Evolutionary conservation across 805 yeast genomes (phyloP).

Genomic region (Wickerhamomyces subpelliculosus): DNA sequence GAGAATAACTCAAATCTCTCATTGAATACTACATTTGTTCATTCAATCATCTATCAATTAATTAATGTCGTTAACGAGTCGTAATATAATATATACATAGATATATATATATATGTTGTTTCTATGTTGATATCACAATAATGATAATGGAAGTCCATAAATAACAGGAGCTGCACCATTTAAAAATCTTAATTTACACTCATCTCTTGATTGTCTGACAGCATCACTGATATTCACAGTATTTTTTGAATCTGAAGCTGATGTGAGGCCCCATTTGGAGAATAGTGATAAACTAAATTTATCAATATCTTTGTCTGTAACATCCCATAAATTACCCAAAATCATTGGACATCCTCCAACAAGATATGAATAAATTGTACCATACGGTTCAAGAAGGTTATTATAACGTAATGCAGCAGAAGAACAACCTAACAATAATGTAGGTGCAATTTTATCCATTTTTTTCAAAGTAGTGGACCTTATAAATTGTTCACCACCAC

Average conservation of each 20-base stretch:
- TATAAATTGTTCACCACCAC: constrained; percentile 88
- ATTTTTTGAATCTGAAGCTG: constrained; percentile 15
- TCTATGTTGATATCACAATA: constrained; percentile 4
- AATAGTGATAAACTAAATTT: constrained; percentile 58
- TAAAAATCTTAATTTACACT: constrained; percentile 62
- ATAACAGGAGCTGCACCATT: constrained; percentile 93
- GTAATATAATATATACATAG: too few relatives aligned
- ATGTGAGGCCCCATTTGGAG: constrained; percentile 54
- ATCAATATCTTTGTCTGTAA: constrained; percentile 93
- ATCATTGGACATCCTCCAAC: constrained; percentile 79
- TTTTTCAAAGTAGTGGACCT: constrained; percentile 46
- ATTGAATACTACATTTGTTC: too few relatives aligned
- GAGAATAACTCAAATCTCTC: too few relatives aligned
- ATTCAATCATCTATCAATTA: too few relatives aligned
- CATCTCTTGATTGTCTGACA: constrained; percentile 52
- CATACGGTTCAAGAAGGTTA: constrained; percentile 65
- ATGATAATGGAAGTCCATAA: constrained; percentile 71
- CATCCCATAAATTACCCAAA: constrained; percentile 91
- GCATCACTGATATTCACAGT: constrained; percentile 40
- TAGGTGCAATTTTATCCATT: constrained; percentile 42
- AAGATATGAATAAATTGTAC: constrained; percentile 71
- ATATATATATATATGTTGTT: too few relatives aligned
- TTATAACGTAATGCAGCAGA: constrained; percentile 60
- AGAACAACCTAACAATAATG: constrained; percentile 81
- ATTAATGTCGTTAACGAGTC: too few relatives aligned